These are phyloP conservation scores for Backusella australiensis DNA, from an alignment of 192 early-diverging fungal genomes.

Conservation along the genomic window DNA sequence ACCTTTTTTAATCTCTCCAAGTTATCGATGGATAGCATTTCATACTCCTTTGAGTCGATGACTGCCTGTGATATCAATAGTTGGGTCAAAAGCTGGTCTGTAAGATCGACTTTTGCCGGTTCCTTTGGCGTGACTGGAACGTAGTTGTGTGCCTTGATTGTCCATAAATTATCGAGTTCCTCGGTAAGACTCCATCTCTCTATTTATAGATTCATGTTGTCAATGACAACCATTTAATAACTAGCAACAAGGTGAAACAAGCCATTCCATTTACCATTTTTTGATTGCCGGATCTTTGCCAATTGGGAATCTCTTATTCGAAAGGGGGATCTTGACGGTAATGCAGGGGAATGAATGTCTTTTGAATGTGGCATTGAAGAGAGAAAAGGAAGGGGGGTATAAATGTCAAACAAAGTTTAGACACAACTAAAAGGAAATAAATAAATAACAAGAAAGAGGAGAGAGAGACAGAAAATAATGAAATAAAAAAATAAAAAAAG, in stretches of 20 bases:
- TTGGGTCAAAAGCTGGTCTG: constrained; percentile 24
- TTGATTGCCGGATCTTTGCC: not conserved
- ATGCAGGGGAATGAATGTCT: constrained; percentile 12
- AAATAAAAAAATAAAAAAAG: not conserved
- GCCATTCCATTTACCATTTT: not conserved
- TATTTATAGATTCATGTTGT: not conserved
- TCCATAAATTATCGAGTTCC: constrained; percentile 13
- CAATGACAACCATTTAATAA: not conserved
- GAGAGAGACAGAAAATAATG: not conserved
- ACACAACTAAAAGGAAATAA: not conserved
- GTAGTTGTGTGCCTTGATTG: not conserved
- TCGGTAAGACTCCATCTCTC: constrained; percentile 12
- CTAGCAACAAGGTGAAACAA: not conserved
- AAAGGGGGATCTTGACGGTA: constrained; percentile 21
- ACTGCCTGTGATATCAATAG: constrained; percentile 51
- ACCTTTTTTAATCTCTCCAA: constrained; percentile 58
- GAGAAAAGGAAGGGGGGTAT: not conserved
- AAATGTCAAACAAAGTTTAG: not conserved
- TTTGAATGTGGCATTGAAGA: not conserved
- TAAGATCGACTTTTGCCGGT: not conserved
- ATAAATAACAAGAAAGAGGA: not conserved
- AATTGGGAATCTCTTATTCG: constrained; percentile 23
- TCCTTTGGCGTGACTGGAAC: not conserved
- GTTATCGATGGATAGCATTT: constrained; percentile 48
- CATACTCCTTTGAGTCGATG: constrained; percentile 53